These are phyloP conservation scores for Penicillium antarcticum DNA, from an alignment of 495 filamentous ascomycete genomes.

Conservation along the genomic window DNA sequence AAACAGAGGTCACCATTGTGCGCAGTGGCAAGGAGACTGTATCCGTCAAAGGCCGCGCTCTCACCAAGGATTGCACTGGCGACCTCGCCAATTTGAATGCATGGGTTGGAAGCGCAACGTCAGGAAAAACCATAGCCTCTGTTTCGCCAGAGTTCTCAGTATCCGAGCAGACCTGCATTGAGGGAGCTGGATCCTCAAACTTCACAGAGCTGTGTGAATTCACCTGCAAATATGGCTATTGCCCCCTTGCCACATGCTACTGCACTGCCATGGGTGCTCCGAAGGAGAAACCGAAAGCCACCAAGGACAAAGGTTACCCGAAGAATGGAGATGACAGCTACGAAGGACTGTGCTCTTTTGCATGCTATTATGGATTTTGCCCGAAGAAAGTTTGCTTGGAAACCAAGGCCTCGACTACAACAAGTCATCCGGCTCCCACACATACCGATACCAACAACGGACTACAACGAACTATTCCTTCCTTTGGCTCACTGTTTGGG, in stretches of 20 bases:
- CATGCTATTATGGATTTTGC: conserved; percentile 13
- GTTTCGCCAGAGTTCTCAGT: conserved; percentile 2
- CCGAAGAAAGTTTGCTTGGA: background rate
- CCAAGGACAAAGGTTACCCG: conserved; percentile 8
- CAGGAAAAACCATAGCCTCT: background rate
- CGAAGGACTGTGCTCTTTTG: conserved; percentile 11
- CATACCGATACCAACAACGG: no score
- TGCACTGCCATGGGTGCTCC: conserved; percentile 15
- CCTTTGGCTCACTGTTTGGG: no score
- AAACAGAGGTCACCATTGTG: conserved; percentile 48
- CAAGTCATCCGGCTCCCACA: no score
- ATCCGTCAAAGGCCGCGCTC: conserved; percentile 40
- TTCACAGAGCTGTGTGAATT: conserved; percentile 14
- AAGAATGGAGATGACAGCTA: conserved; percentile 8
- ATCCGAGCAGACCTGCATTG: conserved; percentile 13
- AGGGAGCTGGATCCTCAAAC: conserved; percentile 7
- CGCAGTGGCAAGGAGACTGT: conserved; percentile 33
- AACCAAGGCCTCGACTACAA: no score
- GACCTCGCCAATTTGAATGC: conserved; percentile 55
- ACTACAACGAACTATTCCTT: no score
- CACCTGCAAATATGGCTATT: conserved; percentile 18
- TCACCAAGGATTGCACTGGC: conserved; percentile 41
- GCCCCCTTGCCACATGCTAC: conserved; percentile 13
- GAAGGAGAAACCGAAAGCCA: conserved; percentile 2
- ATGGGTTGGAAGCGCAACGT: conserved; percentile 36